These are phyloP conservation scores for Solanum etuberosum DNA, from an alignment of 257 asterid genomes.

Conservation along the genomic window DNA sequence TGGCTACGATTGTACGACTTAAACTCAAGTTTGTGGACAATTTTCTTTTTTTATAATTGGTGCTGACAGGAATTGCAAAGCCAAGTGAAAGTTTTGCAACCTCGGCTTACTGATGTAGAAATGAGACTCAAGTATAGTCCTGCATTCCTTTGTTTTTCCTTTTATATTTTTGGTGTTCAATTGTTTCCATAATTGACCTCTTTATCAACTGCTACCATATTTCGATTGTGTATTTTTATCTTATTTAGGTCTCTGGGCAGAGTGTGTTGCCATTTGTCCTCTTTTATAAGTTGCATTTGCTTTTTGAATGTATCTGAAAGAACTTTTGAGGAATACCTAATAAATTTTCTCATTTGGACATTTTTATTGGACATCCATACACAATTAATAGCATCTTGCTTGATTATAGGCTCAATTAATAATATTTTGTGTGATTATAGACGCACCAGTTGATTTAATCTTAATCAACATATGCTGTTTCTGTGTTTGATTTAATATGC, in stretches of 20 bases:
- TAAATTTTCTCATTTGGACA: background rate
- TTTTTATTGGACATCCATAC: background rate
- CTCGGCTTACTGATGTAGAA: slow-evolving; percentile 36
- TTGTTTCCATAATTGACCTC: background rate
- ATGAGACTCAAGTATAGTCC: slow-evolving; percentile 39
- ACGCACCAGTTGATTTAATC: background rate
- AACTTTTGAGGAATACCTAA: background rate
- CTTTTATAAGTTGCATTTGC: background rate
- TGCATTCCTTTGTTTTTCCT: background rate
- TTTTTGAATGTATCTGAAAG: background rate
- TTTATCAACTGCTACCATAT: background rate
- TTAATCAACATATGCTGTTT: background rate
- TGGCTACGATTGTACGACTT: background rate
- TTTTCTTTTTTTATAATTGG: background rate
- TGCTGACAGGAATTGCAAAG: slow-evolving; percentile 52
- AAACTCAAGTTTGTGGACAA: background rate
- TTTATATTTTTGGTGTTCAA: background rate
- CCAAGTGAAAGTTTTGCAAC: slow-evolving; percentile 40
- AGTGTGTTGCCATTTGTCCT: background rate
- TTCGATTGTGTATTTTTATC: background rate
- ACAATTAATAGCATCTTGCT: background rate
- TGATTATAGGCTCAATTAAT: background rate
- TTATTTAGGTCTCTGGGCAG: background rate
- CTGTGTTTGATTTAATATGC: background rate
- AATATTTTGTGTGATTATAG: background rate